Evolutionary conservation across 2,329 filamentous ascomycete genomes (phyloP).

Genomic region (Alternaria panax): DNA sequence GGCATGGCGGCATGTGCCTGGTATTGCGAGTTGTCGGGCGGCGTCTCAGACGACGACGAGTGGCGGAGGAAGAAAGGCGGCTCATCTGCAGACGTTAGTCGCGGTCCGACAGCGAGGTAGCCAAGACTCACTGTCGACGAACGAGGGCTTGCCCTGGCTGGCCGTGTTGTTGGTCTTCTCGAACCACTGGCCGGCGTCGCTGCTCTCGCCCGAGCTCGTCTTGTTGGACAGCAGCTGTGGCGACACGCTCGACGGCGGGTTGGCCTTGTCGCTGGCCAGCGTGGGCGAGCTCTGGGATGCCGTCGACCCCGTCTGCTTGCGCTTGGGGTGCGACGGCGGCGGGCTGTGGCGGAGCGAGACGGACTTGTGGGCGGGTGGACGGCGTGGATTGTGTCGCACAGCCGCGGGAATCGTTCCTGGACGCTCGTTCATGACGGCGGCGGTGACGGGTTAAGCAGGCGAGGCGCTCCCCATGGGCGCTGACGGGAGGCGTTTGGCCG

Average conservation of each 20-base stretch:
- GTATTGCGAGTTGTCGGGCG: constrained; percentile 45
- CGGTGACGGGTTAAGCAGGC: constrained; percentile 16
- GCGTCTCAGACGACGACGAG: constrained; percentile 55
- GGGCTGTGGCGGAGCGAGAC: constrained; percentile 56
- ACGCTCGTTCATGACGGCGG: constrained; percentile 32
- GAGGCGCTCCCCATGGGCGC: constrained; percentile 27
- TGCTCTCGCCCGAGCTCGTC: constrained; percentile 59
- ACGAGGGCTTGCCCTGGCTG: constrained; percentile 45
- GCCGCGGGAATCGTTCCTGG: constrained; percentile 27
- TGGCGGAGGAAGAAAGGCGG: constrained; percentile 56
- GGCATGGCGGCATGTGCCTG: constrained; percentile 29
- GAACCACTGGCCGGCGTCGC: constrained; percentile 61
- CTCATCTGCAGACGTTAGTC: constrained; percentile 43
- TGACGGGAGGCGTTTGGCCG: no score
- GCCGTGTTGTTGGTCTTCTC: constrained; percentile 60
- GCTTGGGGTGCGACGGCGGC: constrained; percentile 9
- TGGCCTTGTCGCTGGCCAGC: constrained; percentile 46
- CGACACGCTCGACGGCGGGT: constrained; percentile 53
- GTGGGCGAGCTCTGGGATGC: constrained; percentile 32
- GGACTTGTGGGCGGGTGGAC: constrained; percentile 54
- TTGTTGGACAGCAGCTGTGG: constrained; percentile 45
- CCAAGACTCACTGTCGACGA: constrained; percentile 52
- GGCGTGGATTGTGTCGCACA: constrained; percentile 46
- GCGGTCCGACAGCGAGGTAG: not conserved
- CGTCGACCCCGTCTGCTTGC: not conserved